Conservation (phyloP, 148 eudicot species). For the Rhododendron ferrugineum region DNA sequence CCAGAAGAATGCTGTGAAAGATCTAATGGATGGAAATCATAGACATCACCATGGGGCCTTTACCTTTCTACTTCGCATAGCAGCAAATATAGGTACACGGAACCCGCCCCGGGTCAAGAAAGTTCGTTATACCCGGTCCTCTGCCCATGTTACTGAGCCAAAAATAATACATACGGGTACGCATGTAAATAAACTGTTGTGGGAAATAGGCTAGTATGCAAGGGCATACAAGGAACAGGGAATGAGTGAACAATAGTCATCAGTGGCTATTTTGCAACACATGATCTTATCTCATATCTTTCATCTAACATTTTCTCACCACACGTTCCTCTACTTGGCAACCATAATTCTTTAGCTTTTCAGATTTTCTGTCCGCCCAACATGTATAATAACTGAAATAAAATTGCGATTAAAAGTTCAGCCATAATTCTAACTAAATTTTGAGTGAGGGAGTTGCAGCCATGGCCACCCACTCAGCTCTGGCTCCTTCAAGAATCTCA, state of each 20-base stretch:
- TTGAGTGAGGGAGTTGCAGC: conserved; percentile 29
- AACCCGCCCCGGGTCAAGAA: not conserved
- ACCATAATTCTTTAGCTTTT: conserved; percentile 24
- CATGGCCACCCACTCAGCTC: conserved; percentile 88
- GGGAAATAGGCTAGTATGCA: not conserved
- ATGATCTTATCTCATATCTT: conserved; percentile 58
- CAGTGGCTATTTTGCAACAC: conserved; percentile 39
- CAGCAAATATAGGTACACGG: not conserved
- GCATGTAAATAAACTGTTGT: not conserved
- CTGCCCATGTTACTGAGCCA: not conserved
- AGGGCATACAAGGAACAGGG: conserved; percentile 6
- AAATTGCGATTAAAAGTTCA: not conserved
- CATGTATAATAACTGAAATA: not conserved
- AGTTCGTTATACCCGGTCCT: not conserved
- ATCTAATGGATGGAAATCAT: not conserved
- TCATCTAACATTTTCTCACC: conserved; percentile 42
- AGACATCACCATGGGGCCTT: not conserved
- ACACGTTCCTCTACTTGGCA: conserved; percentile 45
- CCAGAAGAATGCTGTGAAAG: conserved; percentile 1
- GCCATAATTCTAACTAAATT: not conserved
- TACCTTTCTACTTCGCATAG: not conserved
- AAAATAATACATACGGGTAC: not conserved
- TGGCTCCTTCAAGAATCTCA: conserved; percentile 81
- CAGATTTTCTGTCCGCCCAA: not conserved
- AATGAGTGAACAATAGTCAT: conserved; percentile 8